phyloP scores from a whole-genome alignment of 176 grass and related monocot species.

The Miscanthus lutarioriparius region DNA sequence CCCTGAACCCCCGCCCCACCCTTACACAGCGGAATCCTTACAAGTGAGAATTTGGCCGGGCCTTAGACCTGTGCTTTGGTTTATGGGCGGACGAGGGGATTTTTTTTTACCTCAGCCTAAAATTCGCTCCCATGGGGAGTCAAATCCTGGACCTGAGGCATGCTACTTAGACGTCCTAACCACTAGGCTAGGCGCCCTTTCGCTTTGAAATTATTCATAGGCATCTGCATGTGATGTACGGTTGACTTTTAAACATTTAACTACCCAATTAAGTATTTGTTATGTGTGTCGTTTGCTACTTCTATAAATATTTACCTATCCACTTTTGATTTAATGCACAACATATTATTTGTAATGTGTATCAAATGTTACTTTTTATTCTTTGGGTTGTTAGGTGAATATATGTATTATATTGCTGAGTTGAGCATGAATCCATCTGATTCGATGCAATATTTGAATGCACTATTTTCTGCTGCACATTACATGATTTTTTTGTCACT shows the following conservation, averaged over 20 bases:
- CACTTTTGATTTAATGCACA: background rate
- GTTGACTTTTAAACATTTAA: background rate
- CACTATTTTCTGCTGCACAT: slow-evolving; percentile 14
- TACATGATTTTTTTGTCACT: slow-evolving; percentile 26
- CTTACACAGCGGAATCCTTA: too few relatives aligned
- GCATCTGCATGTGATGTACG: background rate
- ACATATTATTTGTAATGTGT: slow-evolving; percentile 10
- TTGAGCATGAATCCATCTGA: slow-evolving; percentile 10
- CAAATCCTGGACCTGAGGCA: too few relatives aligned
- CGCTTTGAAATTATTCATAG: background rate
- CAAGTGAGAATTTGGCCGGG: too few relatives aligned
- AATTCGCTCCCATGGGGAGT: too few relatives aligned
- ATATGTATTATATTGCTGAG: background rate
- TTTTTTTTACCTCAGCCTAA: background rate
- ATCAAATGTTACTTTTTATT: slow-evolving; percentile 2
- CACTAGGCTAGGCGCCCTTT: too few relatives aligned
- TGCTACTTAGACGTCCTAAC: too few relatives aligned
- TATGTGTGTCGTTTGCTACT: background rate
- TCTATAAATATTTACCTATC: background rate
- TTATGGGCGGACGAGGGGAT: too few relatives aligned
- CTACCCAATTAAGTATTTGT: background rate
- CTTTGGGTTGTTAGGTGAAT: background rate
- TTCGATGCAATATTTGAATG: background rate
- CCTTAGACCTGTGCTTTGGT: too few relatives aligned
- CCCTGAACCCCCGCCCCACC: too few relatives aligned